Evolutionary conservation across 148 eudicot genomes (phyloP), one percentile per base, ranked within the genome.

Genomic region (Rhododendron mucronatum): DNA sequence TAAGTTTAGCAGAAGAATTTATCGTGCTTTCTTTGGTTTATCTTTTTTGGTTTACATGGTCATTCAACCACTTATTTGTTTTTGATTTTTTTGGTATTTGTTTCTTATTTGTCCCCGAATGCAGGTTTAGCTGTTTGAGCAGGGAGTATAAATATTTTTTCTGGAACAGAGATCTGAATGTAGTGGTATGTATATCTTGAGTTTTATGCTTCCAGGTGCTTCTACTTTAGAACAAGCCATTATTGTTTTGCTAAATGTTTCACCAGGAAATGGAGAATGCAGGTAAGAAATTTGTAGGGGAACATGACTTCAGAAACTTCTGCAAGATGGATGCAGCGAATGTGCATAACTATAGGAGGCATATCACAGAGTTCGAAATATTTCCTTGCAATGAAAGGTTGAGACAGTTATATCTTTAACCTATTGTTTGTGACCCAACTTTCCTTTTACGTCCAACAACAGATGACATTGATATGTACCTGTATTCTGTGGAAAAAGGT

Each of bases 281-380:
- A 71, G 95, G 96, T 83, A 91, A 87, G 93, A 93, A 91, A 89
- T 92, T 93, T 85, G 14, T 94, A 77, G 99, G 99, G 75, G 99
- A 96, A 88, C 98, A 96, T 85, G 99, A 96, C 89, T 96, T 96
- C 88, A 92, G 99, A 88, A 96, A 95, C 85, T 95, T 96, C 87
- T 96, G 99, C 89, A 96, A 96, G 93, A 96, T 96, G 98, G 99
- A 96, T 92, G 98, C 98, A 82, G 85, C 89, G 33, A 94, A 93
- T 87, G 99, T 96, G 89, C 99, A 94, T 89, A 94, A 90, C 83
- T 96, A 92, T 87, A 91, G 82, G 88, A 94, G 99, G 87, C 85
- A 75, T 85, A 90, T 96, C 75, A 87, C 86, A 59, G 90, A 88
- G 41, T 93, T 95, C 75, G 93, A 93, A 85, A 92, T 95, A 83